Evolutionary conservation across 176 grass and related monocot species (phyloP), one percentile per base, ranked within the genome.

Genomic region (Puccinellia tenuiflora): DNA sequence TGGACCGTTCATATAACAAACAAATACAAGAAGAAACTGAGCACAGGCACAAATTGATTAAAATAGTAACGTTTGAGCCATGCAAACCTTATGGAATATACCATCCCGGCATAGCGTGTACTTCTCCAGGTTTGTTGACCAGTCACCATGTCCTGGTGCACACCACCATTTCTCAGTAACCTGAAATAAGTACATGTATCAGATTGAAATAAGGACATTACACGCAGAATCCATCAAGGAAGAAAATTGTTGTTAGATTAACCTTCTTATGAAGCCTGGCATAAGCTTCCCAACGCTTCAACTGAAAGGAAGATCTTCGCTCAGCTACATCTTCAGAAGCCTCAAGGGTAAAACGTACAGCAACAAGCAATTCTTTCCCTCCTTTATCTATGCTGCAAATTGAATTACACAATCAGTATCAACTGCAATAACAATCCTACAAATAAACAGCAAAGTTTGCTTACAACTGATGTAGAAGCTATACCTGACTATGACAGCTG

Each of bases 141-240:
- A 98, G 75, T 98, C 96, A 81, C 96, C 96, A 75, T 98, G 96
- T 83, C 96, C 96, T 79, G 96, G 96, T 81, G 96, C 93, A 67
- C 87, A 98, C 96, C 96, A 98, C 96, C 96, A 98, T 83, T 98
- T 94, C 17, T 98, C 96, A 80, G 93, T 95, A 88, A 95, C 93
- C 93, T 98, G 80, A 82, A 87, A 85, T 76, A 53, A 85, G 78
- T 37, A 77, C 68, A 8, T 5, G 21, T 73, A 73, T 71, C 86
- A 61, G 74, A 85, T 40, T 59, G 78, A 79, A 79, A 79, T 57
- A 83, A 54, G 22, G 26, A 35, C 40, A 39, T 85, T 26, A 81
- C 42, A 68, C 20, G 55, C 51, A 64, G 60, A 84, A 78, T 13
- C 16, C 24, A 81, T 43, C 20, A 85, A 85, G 7, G 57, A 80